A percentile compares a stretch with the other conserved stretches of the same genome.
These are phyloP conservation scores for Pseudopithomyces maydicus DNA, from an alignment of 2,329 filamentous ascomycete genomes.

Conservation along the genomic window DNA sequence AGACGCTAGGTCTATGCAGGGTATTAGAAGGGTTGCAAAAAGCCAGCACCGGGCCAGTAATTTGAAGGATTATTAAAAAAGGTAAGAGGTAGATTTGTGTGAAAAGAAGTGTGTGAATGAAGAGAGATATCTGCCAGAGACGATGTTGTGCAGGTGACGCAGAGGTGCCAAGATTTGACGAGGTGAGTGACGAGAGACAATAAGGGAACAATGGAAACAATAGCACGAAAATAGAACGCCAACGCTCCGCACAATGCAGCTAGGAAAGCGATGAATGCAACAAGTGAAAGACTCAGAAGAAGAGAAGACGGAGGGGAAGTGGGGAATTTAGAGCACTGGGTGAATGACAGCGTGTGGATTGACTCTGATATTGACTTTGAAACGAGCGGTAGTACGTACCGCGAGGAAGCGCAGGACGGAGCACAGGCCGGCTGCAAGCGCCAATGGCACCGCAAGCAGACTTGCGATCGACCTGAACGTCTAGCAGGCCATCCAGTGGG, in stretches of 20 bases:
- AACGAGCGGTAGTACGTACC: slow-evolving; percentile 44
- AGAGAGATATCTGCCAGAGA: slow-evolving; percentile 39
- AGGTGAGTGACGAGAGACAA: slow-evolving; percentile 16
- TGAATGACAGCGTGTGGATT: slow-evolving; percentile 23
- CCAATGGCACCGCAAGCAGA: slow-evolving; percentile 45
- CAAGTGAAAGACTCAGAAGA: slow-evolving; percentile 21
- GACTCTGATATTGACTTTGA: slow-evolving; percentile 23
- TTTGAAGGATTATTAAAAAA: slow-evolving; percentile 2
- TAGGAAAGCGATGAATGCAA: slow-evolving; percentile 32
- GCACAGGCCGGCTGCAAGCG: slow-evolving; percentile 39
- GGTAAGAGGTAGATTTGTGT: background rate
- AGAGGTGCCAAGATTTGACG: slow-evolving; percentile 23
- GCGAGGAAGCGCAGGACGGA: slow-evolving; percentile 46
- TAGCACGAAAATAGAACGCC: slow-evolving; percentile 33
- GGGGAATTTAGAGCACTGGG: slow-evolving; percentile 23
- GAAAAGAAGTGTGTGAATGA: slow-evolving; percentile 8
- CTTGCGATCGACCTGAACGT: slow-evolving; percentile 46
- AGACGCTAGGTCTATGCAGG: slow-evolving; percentile 35
- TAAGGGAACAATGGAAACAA: slow-evolving; percentile 21
- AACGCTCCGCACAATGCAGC: slow-evolving; percentile 45
- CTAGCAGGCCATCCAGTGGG: slow-evolving; percentile 48
- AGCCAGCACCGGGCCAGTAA: slow-evolving; percentile 17
- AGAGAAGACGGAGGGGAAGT: slow-evolving; percentile 12
- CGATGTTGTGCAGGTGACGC: slow-evolving; percentile 9
- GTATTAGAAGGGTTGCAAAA: slow-evolving; percentile 35